phyloP scores from a whole-genome alignment of 2,329 filamentous ascomycete species.

The Samsoniella hepiali region DNA sequence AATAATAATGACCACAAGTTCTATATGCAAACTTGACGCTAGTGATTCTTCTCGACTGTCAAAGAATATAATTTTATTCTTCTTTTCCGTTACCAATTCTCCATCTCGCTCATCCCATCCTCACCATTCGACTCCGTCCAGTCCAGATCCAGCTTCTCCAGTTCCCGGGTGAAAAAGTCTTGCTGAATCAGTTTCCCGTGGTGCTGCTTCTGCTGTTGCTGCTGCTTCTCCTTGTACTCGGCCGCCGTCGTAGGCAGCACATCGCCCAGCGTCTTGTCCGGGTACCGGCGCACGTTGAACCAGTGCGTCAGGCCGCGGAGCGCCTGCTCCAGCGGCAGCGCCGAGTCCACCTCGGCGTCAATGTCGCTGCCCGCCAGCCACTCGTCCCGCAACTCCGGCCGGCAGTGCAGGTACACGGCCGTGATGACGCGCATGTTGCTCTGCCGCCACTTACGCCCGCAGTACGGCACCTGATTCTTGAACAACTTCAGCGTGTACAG shows the following conservation, averaged over 20 bases:
- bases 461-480: slow-evolving; percentile 98
- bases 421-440: slow-evolving; percentile 99
- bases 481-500: slow-evolving; percentile 97
- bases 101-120: slow-evolving; percentile 33
- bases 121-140: slow-evolving; percentile 43
- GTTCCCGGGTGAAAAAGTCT: slow-evolving; percentile 75
- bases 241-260: slow-evolving; percentile 56
- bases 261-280: slow-evolving; percentile 67
- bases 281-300: slow-evolving; percentile 83
- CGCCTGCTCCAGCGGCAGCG: slow-evolving; percentile 86
- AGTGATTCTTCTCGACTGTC: background rate
- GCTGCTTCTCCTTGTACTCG: slow-evolving; percentile 41
- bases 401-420: slow-evolving; percentile 89
- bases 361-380: slow-evolving; percentile 91
- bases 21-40: background rate
- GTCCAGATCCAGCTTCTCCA: slow-evolving; percentile 65
- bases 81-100: slow-evolving; percentile 26
- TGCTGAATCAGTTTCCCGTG: slow-evolving; percentile 42
- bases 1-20: background rate
- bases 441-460: slow-evolving; percentile 96
- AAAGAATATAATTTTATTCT: background rate
- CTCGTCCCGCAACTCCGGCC: slow-evolving; percentile 89
- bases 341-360: slow-evolving; percentile 90
- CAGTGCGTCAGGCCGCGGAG: slow-evolving; percentile 87
- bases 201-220: background rate